These are phyloP conservation scores for Tolypocladium paradoxum DNA, from an alignment of 2,329 filamentous ascomycete genomes.

Conservation along the genomic window DNA sequence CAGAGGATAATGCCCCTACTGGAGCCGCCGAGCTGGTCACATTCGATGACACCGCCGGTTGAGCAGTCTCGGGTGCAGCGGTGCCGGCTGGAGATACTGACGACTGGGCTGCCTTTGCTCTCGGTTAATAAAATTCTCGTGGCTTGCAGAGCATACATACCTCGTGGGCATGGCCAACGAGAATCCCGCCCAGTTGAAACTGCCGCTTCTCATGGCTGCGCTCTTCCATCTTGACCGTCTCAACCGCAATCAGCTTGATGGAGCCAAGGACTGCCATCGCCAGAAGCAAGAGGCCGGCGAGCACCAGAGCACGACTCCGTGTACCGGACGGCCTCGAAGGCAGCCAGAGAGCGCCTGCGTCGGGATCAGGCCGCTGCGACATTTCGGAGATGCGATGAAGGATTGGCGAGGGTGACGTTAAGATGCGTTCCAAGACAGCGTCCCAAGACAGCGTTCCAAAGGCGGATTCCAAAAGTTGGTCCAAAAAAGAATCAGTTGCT, in stretches of 20 bases:
- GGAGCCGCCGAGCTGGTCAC: background rate
- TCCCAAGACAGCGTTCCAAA: constrained; percentile 13
- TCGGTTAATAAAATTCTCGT: background rate
- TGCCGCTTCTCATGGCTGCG: constrained; percentile 7
- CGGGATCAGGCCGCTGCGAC: background rate
- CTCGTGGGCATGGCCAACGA: constrained; percentile 6
- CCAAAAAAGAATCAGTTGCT: constrained; percentile 4
- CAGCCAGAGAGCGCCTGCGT: background rate
- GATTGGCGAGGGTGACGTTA: constrained; percentile 2
- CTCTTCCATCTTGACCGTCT: background rate
- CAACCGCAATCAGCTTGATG: constrained; percentile 2
- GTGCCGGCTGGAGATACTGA: background rate
- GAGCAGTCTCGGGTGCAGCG: background rate
- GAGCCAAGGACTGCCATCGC: constrained; percentile 3
- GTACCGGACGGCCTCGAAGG: background rate
- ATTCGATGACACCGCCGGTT: background rate
- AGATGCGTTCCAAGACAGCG: constrained; percentile 15
- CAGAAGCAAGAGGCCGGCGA: constrained; percentile 4
- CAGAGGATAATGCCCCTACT: background rate
- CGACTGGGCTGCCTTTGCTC: background rate
- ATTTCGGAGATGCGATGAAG: background rate
- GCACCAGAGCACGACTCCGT: background rate
- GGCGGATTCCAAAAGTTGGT: constrained; percentile 10
- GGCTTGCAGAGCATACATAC: constrained; percentile 1
- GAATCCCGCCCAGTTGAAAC: constrained; percentile 13